A percentile compares a stretch with the other conserved stretches of the same genome.
phyloP scores from a whole-genome alignment of 352 stramenopile species.

The Pythium coloratum region DNA sequence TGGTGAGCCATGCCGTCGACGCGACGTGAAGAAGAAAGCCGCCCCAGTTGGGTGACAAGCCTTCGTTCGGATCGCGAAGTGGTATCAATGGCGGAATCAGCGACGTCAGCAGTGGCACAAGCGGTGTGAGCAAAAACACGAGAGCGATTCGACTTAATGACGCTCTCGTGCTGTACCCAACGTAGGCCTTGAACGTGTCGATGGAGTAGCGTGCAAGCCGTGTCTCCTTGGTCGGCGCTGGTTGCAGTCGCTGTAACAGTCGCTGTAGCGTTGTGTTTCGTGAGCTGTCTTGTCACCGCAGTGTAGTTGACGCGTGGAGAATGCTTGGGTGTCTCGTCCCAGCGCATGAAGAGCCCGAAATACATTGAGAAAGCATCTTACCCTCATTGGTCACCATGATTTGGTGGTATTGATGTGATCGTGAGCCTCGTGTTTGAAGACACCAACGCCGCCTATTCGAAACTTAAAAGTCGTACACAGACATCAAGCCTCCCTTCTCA shows the following conservation, averaged over 20 bases:
- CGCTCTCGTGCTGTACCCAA: background rate
- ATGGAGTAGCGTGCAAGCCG: background rate
- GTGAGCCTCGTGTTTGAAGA: too few relatives aligned
- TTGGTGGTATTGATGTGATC: too few relatives aligned
- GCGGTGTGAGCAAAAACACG: background rate
- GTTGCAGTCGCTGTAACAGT: too few relatives aligned
- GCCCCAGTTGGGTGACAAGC: background rate
- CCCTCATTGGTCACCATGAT: too few relatives aligned
- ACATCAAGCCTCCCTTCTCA: conserved; percentile 27
- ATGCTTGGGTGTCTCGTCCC: too few relatives aligned
- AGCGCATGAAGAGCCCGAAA: background rate
- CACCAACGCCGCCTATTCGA: too few relatives aligned
- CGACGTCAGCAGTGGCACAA: background rate
- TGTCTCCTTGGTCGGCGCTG: too few relatives aligned
- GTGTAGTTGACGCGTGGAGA: too few relatives aligned
- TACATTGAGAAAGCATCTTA: too few relatives aligned
- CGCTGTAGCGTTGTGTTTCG: too few relatives aligned
- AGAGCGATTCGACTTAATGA: background rate
- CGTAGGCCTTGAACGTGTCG: background rate
- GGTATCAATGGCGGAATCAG: background rate
- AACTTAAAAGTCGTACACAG: conserved; percentile 29
- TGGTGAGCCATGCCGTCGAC: background rate
- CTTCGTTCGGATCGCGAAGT: background rate
- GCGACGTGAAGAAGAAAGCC: background rate
- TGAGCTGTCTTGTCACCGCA: too few relatives aligned